phyloP scores from a whole-genome alignment of 495 filamentous ascomycete genomes.

The Neurospora tetrasperma region DNA sequence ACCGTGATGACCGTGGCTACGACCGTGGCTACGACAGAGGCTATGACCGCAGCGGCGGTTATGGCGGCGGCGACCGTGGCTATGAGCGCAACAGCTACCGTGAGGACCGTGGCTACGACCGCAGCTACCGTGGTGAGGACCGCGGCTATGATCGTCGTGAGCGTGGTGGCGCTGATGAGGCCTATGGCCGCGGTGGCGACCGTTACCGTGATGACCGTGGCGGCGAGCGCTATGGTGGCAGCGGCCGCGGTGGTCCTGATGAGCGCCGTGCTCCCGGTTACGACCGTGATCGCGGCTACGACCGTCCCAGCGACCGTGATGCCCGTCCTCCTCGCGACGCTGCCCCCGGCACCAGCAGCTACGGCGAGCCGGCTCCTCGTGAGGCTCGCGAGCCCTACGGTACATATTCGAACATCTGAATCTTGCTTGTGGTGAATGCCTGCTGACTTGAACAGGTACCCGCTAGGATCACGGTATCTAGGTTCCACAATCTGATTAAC shows the following conservation, averaged over 20 bases:
- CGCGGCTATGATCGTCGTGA: slow-evolving; percentile 53
- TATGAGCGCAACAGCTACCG: slow-evolving; percentile 31
- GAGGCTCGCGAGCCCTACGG: slow-evolving; percentile 44
- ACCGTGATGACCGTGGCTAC: slow-evolving; percentile 34
- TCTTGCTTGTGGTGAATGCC: not conserved
- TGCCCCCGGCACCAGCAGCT: slow-evolving; percentile 36
- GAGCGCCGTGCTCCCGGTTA: slow-evolving; percentile 44
- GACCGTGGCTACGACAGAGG: slow-evolving; percentile 26
- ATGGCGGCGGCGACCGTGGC: slow-evolving; percentile 39
- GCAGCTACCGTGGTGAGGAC: slow-evolving; percentile 39
- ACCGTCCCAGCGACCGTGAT: slow-evolving; percentile 39
- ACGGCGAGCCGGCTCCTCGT: slow-evolving; percentile 51
- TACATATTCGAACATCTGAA: slow-evolving; percentile 7
- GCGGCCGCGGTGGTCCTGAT: slow-evolving; percentile 37
- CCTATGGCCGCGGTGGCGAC: slow-evolving; percentile 35
- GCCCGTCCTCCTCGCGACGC: slow-evolving; percentile 38
- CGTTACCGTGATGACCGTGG: slow-evolving; percentile 36
- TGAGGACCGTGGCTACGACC: slow-evolving; percentile 44
- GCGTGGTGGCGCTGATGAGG: slow-evolving; percentile 44
- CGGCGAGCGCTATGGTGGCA: slow-evolving; percentile 26
- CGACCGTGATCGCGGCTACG: slow-evolving; percentile 45
- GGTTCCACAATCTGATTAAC: not conserved
- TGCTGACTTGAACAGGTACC: slow-evolving; percentile 14
- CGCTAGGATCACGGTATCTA: slow-evolving; percentile 12
- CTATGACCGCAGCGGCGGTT: slow-evolving; percentile 19